Evolutionary conservation across 805 yeast genomes (phyloP).

Genomic region (Starmerella asiatica): DNA sequence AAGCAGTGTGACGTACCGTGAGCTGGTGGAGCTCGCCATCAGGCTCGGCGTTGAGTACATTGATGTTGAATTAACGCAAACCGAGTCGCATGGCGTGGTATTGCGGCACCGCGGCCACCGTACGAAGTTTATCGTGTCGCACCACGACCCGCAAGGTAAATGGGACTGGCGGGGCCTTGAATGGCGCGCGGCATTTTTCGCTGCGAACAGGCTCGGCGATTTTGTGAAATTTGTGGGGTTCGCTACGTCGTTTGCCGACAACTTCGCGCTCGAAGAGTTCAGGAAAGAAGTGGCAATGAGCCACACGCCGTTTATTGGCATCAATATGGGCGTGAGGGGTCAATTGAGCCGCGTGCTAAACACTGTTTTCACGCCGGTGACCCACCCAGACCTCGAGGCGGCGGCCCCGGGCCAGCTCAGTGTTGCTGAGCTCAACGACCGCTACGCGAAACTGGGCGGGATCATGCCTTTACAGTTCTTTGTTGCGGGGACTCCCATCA

Average conservation of each 20-base stretch:
- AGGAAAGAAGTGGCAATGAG: conserved; percentile 34
- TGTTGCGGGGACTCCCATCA: conserved; percentile 69
- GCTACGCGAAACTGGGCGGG: conserved; percentile 50
- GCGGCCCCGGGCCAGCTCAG: conserved; percentile 74
- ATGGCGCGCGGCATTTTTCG: conserved; percentile 61
- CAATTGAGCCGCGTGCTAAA: conserved; percentile 70
- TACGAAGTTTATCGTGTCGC: conserved; percentile 69
- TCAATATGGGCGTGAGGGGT: conserved; percentile 68
- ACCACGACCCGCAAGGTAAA: conserved; percentile 56
- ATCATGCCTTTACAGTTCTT: conserved; percentile 44
- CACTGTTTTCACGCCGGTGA: conserved; percentile 66
- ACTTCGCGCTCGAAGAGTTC: conserved; percentile 57
- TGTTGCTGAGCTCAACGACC: conserved; percentile 47
- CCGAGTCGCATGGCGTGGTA: conserved; percentile 31
- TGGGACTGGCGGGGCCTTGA: conserved; percentile 53
- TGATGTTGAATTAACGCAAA: conserved; percentile 64
- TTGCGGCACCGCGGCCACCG: conserved; percentile 41
- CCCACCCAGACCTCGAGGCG: conserved; percentile 52
- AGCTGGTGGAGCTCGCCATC: conserved; percentile 48
- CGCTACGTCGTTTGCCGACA: conserved; percentile 54
- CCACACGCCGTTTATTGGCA: conserved; percentile 59
- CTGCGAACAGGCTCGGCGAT: conserved; percentile 55
- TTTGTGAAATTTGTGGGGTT: conserved; percentile 71
- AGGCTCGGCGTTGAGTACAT: conserved; percentile 68
- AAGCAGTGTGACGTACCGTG: conserved; percentile 35